Percentiles rank a stretch among this genome's conserved stretches.
These are phyloP conservation scores for Tagetes erecta DNA, from an alignment of 129 eudicot genomes.

Conservation along the genomic window DNA sequence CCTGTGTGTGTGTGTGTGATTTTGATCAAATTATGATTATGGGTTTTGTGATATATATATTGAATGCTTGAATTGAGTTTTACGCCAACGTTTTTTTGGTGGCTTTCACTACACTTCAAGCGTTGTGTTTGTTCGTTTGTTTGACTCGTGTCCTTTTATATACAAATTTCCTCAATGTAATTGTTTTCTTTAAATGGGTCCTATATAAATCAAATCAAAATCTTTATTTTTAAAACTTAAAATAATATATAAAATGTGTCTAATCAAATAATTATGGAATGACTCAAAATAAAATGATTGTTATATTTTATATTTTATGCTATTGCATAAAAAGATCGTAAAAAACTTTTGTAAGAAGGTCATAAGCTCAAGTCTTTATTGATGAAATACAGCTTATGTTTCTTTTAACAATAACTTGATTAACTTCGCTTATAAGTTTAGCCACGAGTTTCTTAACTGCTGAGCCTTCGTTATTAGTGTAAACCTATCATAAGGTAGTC, in stretches of 20 bases:
- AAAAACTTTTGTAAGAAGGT: no score
- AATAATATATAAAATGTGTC: no score
- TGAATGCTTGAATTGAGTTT: slow-evolving; percentile 41
- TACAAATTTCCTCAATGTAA: background rate
- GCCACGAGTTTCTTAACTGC: no score
- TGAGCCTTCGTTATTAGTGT: no score
- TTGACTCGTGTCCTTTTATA: slow-evolving; percentile 18
- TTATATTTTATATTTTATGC: no score
- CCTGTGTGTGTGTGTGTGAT: no score
- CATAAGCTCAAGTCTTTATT: no score
- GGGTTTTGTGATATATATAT: slow-evolving; percentile 29
- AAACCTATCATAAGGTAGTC: no score
- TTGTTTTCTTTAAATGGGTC: slow-evolving; percentile 19
- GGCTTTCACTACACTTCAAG: slow-evolving; percentile 28
- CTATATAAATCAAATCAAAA: background rate
- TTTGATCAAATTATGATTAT: background rate
- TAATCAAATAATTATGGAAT: slow-evolving; percentile 4
- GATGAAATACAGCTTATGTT: no score
- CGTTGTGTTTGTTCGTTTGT: background rate
- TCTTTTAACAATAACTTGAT: no score
- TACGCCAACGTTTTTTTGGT: slow-evolving; percentile 44
- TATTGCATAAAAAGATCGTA: no score
- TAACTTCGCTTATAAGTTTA: no score
- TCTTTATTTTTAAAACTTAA: background rate
- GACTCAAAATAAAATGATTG: background rate